Evolutionary conservation across 331 rosid genomes (phyloP).

Genomic region (Arachis monticola): DNA sequence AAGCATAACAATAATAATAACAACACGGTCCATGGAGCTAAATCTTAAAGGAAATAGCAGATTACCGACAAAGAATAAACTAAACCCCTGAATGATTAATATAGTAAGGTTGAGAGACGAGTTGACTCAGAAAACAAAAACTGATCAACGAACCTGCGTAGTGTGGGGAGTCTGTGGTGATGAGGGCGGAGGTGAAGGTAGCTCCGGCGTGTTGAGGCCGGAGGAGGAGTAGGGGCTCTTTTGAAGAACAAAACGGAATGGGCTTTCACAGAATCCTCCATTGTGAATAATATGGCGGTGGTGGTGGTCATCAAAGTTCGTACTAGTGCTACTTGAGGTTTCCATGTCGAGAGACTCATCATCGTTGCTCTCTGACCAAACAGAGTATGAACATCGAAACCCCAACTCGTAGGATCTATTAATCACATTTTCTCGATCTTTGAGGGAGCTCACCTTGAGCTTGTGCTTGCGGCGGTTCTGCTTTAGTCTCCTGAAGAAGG

Average conservation of each 20-base stretch:
- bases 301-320: conserved; percentile 40
- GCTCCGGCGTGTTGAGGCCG: conserved; percentile 76
- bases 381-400: conserved; percentile 43
- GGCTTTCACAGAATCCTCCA: conserved; percentile 60
- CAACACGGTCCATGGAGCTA: too few species aligned
- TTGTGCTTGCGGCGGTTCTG: conserved; percentile 28
- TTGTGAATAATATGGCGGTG: conserved; percentile 10
- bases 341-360: conserved; percentile 62
- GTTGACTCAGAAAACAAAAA: conserved; percentile 28
- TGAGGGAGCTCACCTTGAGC: neutral
- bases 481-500: conserved; percentile 63
- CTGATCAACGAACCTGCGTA: conserved; percentile 62
- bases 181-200: conserved; percentile 48
- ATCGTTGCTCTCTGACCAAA: conserved; percentile 81
- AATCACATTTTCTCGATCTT: conserved; percentile 1
- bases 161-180: conserved; percentile 55
- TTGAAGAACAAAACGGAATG: conserved; percentile 80
- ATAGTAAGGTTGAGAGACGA: conserved; percentile 14
- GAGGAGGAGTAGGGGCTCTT: conserved; percentile 53
- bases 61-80: conserved; percentile 49
- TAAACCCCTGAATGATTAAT: neutral
- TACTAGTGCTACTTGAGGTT: conserved; percentile 54
- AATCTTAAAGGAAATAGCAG: too few species aligned
- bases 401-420: conserved; percentile 41
- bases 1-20: neutral